Base-by-base conservation (phyloP, 164 flowering plant species). In the Sextonia rubra region DNA sequence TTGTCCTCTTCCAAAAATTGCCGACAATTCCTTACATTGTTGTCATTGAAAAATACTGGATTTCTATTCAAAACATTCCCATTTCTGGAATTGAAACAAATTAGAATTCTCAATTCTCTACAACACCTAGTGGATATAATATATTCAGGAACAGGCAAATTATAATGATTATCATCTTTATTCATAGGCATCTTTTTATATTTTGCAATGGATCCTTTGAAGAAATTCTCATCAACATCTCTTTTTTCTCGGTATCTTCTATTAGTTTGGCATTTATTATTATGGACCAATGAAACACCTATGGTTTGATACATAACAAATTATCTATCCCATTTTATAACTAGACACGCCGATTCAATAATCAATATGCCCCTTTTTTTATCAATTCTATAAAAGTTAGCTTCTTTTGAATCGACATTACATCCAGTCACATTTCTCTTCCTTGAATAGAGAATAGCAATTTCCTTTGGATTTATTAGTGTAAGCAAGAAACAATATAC, bases 211-310 rank as follows among this genome's bases (percentile, higher is more conserved):
- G 24, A 60, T 60, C 24, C 9, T 2, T 48, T 44, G 9, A 65
- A 67, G 47, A 47, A 22, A 67, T 22, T 47, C 12, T 68, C 12
- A 47, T 68, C 70, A 68, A 68, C 26, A 22, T 11, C 0, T 67
- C 5, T 22, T 67, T 44, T 67, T 47, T 67, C 70, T 47, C 4
- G 30, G 27, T 47, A 67, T 22, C 26, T 47, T 44, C 29, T 3
- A 67, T 67, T 67, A 67, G 56, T 67, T 67, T 22, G 27, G 56
- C 47, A 29, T 26, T 47, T 24, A 47, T 29, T 67, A 25, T 47
- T 67, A 67, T 67, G 48, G 30, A 67, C 29, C 55, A 67, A 67
- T 67, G 69, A 67, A 67, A 67, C 20, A 67, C 12, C 69, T 37
- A 67, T 47, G 26, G 30, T 67, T 47, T 67, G 49, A 67, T 67